Evolutionary conservation across 2,329 filamentous ascomycete genomes (phyloP).

Genomic region (Seiridium unicorne): DNA sequence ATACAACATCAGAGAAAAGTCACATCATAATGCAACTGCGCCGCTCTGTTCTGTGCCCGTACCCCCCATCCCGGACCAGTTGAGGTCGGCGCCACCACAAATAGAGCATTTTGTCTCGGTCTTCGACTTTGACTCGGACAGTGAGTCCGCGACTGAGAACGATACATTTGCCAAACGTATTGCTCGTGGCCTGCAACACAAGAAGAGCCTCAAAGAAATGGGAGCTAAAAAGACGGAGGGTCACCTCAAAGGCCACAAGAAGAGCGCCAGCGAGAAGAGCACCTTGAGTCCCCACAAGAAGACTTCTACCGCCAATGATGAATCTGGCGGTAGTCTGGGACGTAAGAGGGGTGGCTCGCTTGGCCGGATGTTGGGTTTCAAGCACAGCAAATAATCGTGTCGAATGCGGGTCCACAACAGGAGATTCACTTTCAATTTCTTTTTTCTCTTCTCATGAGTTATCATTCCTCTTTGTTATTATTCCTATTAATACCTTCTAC

Average conservation of each 20-base stretch:
- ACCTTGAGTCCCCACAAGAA: constrained; percentile 1
- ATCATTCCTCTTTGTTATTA: background rate
- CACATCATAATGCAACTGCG: constrained; percentile 12
- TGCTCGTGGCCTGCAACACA: constrained; percentile 40
- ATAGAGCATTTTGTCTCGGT: constrained; percentile 36
- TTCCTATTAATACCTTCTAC: background rate
- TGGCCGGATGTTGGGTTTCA: constrained; percentile 10
- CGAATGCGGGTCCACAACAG: too few species aligned
- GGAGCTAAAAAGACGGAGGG: constrained; percentile 18
- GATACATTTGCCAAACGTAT: constrained; percentile 34
- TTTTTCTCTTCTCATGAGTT: background rate
- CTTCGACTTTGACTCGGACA: constrained; percentile 48
- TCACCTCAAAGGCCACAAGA: constrained; percentile 12
- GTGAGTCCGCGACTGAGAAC: constrained; percentile 28
- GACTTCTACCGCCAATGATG: background rate
- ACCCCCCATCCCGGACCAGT: background rate
- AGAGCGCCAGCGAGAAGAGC: constrained; percentile 5
- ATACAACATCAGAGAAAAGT: constrained; percentile 12
- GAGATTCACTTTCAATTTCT: background rate
- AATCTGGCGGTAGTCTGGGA: background rate
- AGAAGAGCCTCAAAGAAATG: constrained; percentile 23
- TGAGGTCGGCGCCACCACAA: constrained; percentile 11
- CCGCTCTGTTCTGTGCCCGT: constrained; percentile 14
- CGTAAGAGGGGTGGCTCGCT: constrained; percentile 6
- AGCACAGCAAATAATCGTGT: background rate